A percentile compares a stretch with the other conserved stretches of the same genome.
Evolutionary conservation across 345 rosid species (phyloP).

Genomic region (Arabis hirsuta): DNA sequence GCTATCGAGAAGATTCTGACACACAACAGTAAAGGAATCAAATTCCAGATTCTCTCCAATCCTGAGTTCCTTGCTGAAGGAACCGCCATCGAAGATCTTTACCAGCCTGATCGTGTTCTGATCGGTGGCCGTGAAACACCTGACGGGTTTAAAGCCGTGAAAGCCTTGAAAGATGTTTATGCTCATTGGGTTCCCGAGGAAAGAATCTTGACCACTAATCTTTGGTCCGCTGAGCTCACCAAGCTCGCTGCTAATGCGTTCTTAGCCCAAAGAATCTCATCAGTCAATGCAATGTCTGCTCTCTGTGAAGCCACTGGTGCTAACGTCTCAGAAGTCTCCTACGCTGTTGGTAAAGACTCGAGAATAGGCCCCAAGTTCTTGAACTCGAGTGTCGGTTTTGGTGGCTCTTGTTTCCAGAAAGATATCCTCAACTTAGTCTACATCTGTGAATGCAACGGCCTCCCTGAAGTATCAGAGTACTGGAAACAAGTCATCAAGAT

Average conservation of each 20-base stretch:
- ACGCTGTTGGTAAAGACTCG: constrained; percentile 60
- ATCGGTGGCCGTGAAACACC: constrained; percentile 88
- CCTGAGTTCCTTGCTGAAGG: constrained; percentile 26
- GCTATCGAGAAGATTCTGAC: constrained; percentile 57
- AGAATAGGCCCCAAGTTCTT: constrained; percentile 84
- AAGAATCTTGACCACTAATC: constrained; percentile 71
- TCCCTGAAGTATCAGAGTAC: constrained; percentile 82
- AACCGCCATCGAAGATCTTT: constrained; percentile 17
- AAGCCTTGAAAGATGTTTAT: constrained; percentile 73
- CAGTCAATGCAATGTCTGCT: constrained; percentile 87
- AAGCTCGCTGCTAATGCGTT: constrained; percentile 90
- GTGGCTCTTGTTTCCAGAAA: constrained; percentile 87
- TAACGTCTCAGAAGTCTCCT: constrained; percentile 19
- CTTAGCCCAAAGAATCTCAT: constrained; percentile 83
- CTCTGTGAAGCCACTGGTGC: constrained; percentile 65
- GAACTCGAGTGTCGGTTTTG: constrained; percentile 82
- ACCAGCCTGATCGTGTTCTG: constrained; percentile 31
- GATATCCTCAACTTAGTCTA: constrained; percentile 79
- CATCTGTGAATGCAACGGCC: constrained; percentile 86
- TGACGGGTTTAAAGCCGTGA: constrained; percentile 66
- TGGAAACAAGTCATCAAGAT: constrained; percentile 90
- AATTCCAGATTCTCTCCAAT: constrained; percentile 71
- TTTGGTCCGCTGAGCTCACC: constrained; percentile 89
- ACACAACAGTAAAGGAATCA: constrained; percentile 82
- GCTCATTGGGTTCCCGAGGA: constrained; percentile 78